phyloP scores from a whole-genome alignment of 805 yeast species.

The Metahyphopichia silvanorum region DNA sequence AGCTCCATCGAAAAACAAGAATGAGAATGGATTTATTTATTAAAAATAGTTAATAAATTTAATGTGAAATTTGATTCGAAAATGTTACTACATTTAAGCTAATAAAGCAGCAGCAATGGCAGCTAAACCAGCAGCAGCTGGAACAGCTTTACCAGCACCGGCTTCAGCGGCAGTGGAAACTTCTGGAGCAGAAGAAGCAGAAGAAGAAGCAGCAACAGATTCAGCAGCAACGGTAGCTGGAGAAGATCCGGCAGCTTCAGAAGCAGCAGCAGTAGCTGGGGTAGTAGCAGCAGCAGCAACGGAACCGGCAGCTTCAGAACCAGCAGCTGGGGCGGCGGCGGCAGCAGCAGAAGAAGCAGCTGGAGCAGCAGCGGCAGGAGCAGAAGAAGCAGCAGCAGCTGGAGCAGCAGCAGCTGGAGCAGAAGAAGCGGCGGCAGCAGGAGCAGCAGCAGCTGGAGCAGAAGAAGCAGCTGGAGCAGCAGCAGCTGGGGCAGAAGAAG shows the following conservation, averaged over 20 bases:
- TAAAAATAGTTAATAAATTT: no score
- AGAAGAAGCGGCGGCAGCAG: constrained; percentile 7
- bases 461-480: constrained; percentile 6
- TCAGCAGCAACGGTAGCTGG: constrained; percentile 6
- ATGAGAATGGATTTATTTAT: no score
- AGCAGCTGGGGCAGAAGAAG: constrained; percentile 11
- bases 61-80: no score
- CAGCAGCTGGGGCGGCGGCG: constrained; percentile 6
- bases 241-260: constrained; percentile 7
- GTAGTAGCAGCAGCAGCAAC: constrained; percentile 9
- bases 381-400: constrained; percentile 8
- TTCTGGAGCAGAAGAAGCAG: constrained; percentile 6
- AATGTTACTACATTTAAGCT: not conserved
- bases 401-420: constrained; percentile 7
- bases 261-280: constrained; percentile 7
- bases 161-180: constrained; percentile 12
- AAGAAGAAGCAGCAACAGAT: constrained; percentile 7
- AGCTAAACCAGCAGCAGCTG: constrained; percentile 12
- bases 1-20: no score
- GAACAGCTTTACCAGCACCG: constrained; percentile 7
- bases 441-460: constrained; percentile 8
- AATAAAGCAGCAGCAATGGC: constrained; percentile 23
- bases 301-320: constrained; percentile 9
- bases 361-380: constrained; percentile 7
- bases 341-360: constrained; percentile 6